A percentile compares a stretch with the other conserved stretches of the same genome.
These are phyloP conservation scores for Plasmodium berghei DNA, from an alignment of 169 alveolate genomes.

Conservation along the genomic window DNA sequence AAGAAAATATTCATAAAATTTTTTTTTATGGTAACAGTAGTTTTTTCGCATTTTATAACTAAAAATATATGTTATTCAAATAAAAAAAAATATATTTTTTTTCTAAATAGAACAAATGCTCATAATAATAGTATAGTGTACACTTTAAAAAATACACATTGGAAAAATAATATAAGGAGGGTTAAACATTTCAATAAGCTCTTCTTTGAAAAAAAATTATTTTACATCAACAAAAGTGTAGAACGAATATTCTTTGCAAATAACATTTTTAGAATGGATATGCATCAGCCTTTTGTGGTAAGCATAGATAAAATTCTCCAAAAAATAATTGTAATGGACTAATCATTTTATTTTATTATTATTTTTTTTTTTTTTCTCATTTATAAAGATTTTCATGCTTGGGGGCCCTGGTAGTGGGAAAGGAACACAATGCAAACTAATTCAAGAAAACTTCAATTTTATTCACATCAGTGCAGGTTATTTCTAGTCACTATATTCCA, in stretches of 20 bases:
- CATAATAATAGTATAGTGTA: constrained; percentile 10
- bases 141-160: constrained; percentile 11
- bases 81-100: neutral
- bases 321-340: neutral
- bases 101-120: constrained; percentile 30
- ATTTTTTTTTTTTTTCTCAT: neutral
- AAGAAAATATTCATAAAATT: constrained; percentile 3
- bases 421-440: constrained; percentile 87
- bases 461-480: constrained; percentile 94
- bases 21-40: constrained; percentile 22
- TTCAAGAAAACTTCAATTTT: constrained; percentile 85
- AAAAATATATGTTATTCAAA: constrained; percentile 8
- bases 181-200: neutral
- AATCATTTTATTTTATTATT: neutral
- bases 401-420: constrained; percentile 93
- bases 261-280: constrained; percentile 45
- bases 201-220: constrained; percentile 6
- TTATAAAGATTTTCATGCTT: constrained; percentile 81
- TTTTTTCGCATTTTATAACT: constrained; percentile 4
- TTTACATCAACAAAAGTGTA: constrained; percentile 1
- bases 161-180: constrained; percentile 16
- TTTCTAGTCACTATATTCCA: neutral
- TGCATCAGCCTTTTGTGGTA: constrained; percentile 74
- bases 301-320: neutral
- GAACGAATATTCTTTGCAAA: constrained; percentile 37